Conservation (phyloP, 2,329 filamentous ascomycete species). For the Colletotrichum lindemuthianum region DNA sequence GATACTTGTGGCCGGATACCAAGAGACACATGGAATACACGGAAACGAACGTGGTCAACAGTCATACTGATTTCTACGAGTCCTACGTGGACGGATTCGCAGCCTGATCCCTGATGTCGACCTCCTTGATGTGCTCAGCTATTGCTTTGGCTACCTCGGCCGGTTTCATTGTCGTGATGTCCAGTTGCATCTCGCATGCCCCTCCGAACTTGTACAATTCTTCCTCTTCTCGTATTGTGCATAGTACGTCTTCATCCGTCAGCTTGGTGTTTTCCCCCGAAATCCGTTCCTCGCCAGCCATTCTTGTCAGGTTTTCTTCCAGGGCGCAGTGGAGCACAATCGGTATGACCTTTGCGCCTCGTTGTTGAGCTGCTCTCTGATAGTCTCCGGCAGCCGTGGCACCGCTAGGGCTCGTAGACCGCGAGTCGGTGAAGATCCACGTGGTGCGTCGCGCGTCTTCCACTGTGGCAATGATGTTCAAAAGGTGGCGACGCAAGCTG, state of each 20-base stretch:
- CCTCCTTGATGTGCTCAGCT: too few species aligned
- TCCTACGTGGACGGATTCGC: too few species aligned
- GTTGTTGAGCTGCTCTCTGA: constrained; percentile 37
- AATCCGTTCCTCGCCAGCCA: constrained; percentile 24
- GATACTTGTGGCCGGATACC: too few species aligned
- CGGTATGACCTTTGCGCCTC: constrained; percentile 41
- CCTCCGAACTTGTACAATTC: constrained; percentile 40
- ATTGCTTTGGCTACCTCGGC: too few species aligned
- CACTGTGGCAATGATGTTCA: constrained; percentile 29
- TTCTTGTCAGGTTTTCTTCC: constrained; percentile 41
- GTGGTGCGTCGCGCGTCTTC: constrained; percentile 18
- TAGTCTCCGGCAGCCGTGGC: constrained; percentile 37
- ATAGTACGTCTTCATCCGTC: constrained; percentile 37
- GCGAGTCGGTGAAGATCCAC: constrained; percentile 43
- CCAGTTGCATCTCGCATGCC: constrained; percentile 38
- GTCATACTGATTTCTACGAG: too few species aligned
- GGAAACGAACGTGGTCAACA: too few species aligned
- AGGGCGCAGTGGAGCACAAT: constrained; percentile 41
- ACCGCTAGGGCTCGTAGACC: constrained; percentile 24
- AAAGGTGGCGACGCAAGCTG: constrained; percentile 10
- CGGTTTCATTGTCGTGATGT: constrained; percentile 35
- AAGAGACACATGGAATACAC: too few species aligned
- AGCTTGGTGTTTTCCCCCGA: constrained; percentile 37
- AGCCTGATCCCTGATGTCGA: too few species aligned
- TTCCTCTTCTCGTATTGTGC: constrained; percentile 37